A percentile compares a stretch with the other conserved stretches of the same genome.
These are phyloP conservation scores for Pholiota conissans DNA, from an alignment of 768 basidiomycete genomes.

Conservation along the genomic window DNA sequence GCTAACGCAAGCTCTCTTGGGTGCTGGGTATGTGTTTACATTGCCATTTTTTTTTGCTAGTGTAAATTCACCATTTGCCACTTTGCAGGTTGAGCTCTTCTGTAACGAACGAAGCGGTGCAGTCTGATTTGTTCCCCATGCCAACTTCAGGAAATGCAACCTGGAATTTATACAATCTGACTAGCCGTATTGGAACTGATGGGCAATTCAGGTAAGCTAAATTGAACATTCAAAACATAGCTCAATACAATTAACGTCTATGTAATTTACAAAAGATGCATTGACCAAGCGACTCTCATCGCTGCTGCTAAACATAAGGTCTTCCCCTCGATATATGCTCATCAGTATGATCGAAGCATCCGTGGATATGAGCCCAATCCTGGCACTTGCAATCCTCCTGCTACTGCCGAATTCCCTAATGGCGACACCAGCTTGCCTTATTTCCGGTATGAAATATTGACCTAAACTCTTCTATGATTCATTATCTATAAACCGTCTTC, in stretches of 20 bases:
- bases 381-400: constrained; percentile 43
- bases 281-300: constrained; percentile 50
- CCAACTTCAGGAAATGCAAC: constrained; percentile 35
- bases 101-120: constrained; percentile 12
- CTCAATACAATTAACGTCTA: no score
- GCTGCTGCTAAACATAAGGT: constrained; percentile 40
- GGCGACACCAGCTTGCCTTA: constrained; percentile 49
- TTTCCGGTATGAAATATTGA: constrained; percentile 37
- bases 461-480: constrained; percentile 25
- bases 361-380: constrained; percentile 44
- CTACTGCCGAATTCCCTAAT: constrained; percentile 38
- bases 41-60: constrained; percentile 11
- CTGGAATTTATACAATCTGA: constrained; percentile 46
- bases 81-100: constrained; percentile 9
- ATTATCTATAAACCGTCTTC: constrained; percentile 7
- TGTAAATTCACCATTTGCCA: not conserved
- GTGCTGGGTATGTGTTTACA: constrained; percentile 20
- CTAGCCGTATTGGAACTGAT: constrained; percentile 43
- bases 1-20: constrained; percentile 12
- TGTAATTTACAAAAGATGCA: constrained; percentile 23
- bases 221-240: no score
- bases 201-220: constrained; percentile 38
- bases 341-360: constrained; percentile 49
- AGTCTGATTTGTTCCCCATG: constrained; percentile 39
- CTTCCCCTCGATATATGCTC: constrained; percentile 42